Conservation (phyloP, 192 early-diverging fungal genomes). For the Entophlyctis luteolus region DNA sequence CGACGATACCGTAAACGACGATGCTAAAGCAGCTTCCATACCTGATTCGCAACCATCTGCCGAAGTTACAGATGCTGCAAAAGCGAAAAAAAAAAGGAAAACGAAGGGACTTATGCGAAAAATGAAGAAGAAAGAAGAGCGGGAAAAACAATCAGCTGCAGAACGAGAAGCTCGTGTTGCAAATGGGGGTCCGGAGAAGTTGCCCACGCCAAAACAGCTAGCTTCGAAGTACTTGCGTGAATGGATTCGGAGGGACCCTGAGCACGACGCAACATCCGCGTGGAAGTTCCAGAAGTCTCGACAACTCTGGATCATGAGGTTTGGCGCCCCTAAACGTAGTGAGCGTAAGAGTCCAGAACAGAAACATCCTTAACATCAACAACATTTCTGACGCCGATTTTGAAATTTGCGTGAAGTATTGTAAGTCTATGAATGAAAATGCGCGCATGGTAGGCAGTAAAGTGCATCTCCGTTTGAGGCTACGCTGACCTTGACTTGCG, state of each 20-base stretch:
- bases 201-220: neutral
- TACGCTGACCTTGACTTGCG: no score
- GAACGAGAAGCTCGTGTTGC: neutral
- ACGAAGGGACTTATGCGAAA: slow-evolving; percentile 2
- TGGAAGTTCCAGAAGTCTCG: slow-evolving; percentile 22
- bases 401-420: neutral
- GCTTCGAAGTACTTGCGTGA: slow-evolving; percentile 3
- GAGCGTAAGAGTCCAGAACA: neutral
- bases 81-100: slow-evolving; percentile 11
- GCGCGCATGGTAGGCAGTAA: neutral
- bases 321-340: neutral
- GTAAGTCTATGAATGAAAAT: neutral
- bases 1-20: neutral
- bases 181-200: neutral
- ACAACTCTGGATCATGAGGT: slow-evolving; percentile 12
- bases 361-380: neutral
- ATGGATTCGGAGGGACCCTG: neutral
- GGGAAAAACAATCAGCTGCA: slow-evolving; percentile 1
- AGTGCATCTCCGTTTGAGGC: neutral
- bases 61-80: neutral
- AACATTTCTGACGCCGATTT: slow-evolving; percentile 1
- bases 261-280: neutral
- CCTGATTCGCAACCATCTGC: no score
- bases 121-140: neutral
- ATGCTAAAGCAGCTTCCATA: neutral